A percentile compares a stretch with the other conserved stretches of the same genome.
Evolutionary conservation across 306 rosid genomes (phyloP).

Genomic region (Quercus aquifolioides): DNA sequence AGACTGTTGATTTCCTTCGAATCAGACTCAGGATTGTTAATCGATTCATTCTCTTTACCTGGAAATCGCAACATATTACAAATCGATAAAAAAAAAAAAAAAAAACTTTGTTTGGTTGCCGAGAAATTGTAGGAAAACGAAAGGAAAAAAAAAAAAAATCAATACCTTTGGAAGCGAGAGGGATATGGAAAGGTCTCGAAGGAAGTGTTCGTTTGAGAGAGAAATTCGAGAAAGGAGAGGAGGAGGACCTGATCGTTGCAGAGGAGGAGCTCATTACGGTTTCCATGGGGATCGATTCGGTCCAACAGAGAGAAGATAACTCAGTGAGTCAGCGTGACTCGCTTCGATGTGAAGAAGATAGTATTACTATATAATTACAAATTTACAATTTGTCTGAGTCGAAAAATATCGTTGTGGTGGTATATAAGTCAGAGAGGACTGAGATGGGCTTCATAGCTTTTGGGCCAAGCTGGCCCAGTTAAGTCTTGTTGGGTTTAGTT

Average conservation of each 20-base stretch:
- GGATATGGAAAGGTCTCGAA: conserved; percentile 34
- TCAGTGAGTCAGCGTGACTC: background rate
- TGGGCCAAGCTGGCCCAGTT: background rate
- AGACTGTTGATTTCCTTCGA: conserved; percentile 42
- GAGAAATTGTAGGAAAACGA: background rate
- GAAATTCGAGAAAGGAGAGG: conserved; percentile 44
- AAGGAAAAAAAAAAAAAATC: background rate
- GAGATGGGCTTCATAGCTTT: background rate
- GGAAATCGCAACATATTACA: background rate
- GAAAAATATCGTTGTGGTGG: background rate
- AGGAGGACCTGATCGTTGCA: conserved; percentile 39
- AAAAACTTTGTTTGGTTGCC: background rate
- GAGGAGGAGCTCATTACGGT: conserved; percentile 44
- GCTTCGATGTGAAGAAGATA: background rate
- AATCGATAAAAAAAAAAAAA: background rate
- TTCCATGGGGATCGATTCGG: conserved; percentile 43
- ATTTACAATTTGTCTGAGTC: too few species aligned
- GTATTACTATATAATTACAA: background rate
- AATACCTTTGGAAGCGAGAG: conserved; percentile 57
- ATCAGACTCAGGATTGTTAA: conserved; percentile 30
- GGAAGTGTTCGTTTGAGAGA: conserved; percentile 28
- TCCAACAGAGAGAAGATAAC: background rate
- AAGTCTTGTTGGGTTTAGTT: background rate
- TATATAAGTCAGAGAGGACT: background rate
- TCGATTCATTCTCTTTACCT: conserved; percentile 57